Evolutionary conservation across 441 rosid species (phyloP).

Genomic region (Mallotus japonicus): DNA sequence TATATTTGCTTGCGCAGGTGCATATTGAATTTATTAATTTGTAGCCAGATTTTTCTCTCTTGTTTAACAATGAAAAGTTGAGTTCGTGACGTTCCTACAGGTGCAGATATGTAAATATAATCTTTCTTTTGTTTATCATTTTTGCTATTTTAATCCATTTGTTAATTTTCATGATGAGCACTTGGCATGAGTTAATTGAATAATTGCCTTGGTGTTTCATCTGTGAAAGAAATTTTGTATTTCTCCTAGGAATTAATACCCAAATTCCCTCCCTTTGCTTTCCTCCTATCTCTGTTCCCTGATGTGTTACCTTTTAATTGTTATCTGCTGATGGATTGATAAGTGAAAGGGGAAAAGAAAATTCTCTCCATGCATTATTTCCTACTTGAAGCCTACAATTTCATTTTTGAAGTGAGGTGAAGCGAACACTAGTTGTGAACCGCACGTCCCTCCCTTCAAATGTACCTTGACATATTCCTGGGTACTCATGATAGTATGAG

Average conservation of each 20-base stretch:
- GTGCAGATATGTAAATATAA: conserved; percentile 30
- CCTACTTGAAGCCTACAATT: no score
- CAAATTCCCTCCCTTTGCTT: background rate
- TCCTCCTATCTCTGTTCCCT: background rate
- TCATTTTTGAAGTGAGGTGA: no score
- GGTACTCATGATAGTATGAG: no score
- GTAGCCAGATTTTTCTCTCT: conserved; percentile 15
- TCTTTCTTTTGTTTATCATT: conserved; percentile 4
- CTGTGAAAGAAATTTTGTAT: conserved; percentile 33
- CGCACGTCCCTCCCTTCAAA: no score
- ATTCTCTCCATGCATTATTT: no score
- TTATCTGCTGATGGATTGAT: background rate
- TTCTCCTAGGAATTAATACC: background rate
- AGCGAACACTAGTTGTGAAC: no score
- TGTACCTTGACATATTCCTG: no score
- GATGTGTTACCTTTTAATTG: background rate
- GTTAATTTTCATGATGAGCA: conserved; percentile 24
- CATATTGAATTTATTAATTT: conserved; percentile 21
- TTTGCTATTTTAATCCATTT: conserved; percentile 15
- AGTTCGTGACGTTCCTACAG: conserved; percentile 15
- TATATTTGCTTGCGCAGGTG: conserved; percentile 28
- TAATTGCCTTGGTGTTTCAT: conserved; percentile 25
- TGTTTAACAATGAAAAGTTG: conserved; percentile 14
- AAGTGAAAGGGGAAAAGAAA: background rate
- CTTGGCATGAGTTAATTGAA: conserved; percentile 24